Evolutionary conservation across 805 yeast species (phyloP), one percentile per base, ranked within the genome.

Genomic region (Ogataea polymorpha): DNA sequence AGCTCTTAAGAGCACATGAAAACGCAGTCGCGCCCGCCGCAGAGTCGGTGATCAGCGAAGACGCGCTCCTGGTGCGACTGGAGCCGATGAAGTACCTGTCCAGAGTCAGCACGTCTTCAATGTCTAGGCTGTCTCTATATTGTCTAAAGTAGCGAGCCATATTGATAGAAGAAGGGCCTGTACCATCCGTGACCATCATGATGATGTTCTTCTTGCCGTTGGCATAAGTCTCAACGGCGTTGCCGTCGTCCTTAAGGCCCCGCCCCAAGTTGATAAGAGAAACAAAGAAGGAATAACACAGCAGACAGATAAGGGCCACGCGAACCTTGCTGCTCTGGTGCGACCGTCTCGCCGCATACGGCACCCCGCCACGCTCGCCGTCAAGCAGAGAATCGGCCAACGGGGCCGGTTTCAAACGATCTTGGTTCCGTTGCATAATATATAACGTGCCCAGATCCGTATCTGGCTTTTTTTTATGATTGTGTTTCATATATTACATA

Each of bases 11-110:
- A 5, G 80, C 91, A 62, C 96, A 87, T 0, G 95, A 72, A 56
- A 89, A 90, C 1, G 96, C 96, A 11, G 96, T 88, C 12, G 96
- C 98, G 12, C 96, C 97, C 2, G 98, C 98, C 9, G 98, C 98
- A 21, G 96, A 86, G 61, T 90, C 98, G 0, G 98, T 90, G 45
- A 90, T 77, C 53, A 86, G 68, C 1, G 95, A 84, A 48, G 72
- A 69, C 18, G 79, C 77, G 13, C 96, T 85, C 46, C 89, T 72
- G 0, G 98, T 90, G 51, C 97, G 74, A 7, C 95, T 84, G 17
- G 85, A 74, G 20, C 98, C 98, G 38, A 89, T 74, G 34, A 88
- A 65, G 58, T 81, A 77, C 44, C 74, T 67, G 62, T 89, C 96
- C 21, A 89, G 55, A 8, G 67, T 62, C 48, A 87, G 68, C 14